phyloP scores from a whole-genome alignment of 306 rosid species.

The Arachis stenosperma region DNA sequence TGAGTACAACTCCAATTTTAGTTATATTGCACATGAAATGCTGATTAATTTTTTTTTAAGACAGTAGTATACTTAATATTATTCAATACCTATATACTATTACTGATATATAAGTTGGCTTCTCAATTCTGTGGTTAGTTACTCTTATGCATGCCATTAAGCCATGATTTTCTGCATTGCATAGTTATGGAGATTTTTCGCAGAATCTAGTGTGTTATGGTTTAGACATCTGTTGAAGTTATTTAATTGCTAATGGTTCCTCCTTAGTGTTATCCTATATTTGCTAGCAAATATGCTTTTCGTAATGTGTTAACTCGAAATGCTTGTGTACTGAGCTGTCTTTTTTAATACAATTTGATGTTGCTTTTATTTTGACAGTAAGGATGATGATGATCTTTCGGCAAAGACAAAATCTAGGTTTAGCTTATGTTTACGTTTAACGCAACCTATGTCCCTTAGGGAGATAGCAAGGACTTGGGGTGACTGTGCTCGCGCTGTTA shows the following conservation, averaged over 20 bases:
- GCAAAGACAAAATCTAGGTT: constrained; percentile 77
- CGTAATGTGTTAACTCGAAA: too few relatives aligned
- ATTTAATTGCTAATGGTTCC: background rate
- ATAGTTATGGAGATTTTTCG: background rate
- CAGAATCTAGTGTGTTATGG: too few relatives aligned
- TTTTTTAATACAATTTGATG: constrained; percentile 24
- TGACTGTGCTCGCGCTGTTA: constrained; percentile 68
- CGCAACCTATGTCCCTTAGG: constrained; percentile 82
- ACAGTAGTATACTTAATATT: background rate
- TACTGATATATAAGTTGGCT: background rate
- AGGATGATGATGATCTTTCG: constrained; percentile 81
- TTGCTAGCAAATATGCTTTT: too few relatives aligned
- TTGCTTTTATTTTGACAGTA: constrained; percentile 50
- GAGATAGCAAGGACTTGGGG: constrained; percentile 90
- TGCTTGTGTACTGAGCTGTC: too few relatives aligned
- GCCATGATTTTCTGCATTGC: background rate
- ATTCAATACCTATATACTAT: constrained; percentile 7
- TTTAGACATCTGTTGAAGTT: constrained; percentile 13
- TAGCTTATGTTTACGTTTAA: constrained; percentile 75
- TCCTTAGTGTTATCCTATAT: too few relatives aligned
- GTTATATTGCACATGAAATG: background rate
- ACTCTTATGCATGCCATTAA: constrained; percentile 2
- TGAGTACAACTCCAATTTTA: constrained; percentile 5
- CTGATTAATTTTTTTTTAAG: background rate
- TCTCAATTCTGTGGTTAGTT: constrained; percentile 14